Conservation (phyloP, 257 asterid species). For the Haberlea rhodopensis region DNA sequence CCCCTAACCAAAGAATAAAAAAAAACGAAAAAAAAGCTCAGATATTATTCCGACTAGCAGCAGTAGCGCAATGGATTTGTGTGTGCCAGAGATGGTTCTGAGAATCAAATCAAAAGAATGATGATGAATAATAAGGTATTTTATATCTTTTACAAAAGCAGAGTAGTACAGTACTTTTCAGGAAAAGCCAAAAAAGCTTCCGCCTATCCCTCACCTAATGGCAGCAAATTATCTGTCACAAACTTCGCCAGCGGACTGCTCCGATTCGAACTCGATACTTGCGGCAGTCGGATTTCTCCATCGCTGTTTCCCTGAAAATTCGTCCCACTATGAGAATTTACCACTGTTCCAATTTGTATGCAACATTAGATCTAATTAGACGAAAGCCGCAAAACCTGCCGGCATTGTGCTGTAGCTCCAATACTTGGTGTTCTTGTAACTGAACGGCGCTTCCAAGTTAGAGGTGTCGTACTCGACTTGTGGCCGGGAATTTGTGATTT, state of each 20-base stretch:
- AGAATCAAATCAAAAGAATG: too few relatives aligned
- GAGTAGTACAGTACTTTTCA: too few relatives aligned
- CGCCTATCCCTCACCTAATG: too few relatives aligned
- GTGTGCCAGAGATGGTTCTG: too few relatives aligned
- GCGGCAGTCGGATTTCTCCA: slow-evolving; percentile 34
- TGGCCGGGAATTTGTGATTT: slow-evolving; percentile 14
- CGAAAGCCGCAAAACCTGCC: slow-evolving; percentile 37
- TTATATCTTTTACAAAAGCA: too few relatives aligned
- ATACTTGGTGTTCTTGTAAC: slow-evolving; percentile 32
- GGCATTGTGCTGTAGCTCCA: slow-evolving; percentile 41
- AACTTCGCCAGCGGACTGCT: slow-evolving; percentile 43
- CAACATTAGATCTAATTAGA: background rate
- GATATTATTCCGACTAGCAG: too few relatives aligned
- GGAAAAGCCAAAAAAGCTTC: too few relatives aligned
- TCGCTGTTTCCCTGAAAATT: slow-evolving; percentile 56
- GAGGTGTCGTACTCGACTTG: slow-evolving; percentile 19
- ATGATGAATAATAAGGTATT: too few relatives aligned
- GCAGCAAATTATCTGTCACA: slow-evolving; percentile 67
- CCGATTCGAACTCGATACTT: slow-evolving; percentile 36
- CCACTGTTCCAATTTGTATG: background rate
- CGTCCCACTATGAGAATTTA: slow-evolving; percentile 9
- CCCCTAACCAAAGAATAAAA: too few relatives aligned
- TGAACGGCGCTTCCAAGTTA: slow-evolving; percentile 31
- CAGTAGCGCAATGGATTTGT: too few relatives aligned
- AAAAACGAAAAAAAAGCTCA: too few relatives aligned